Percentiles rank a stretch among this genome's conserved stretches.
phyloP scores from a whole-genome alignment of 108 stramenopile genomes.

The Tribonema minus region DNA sequence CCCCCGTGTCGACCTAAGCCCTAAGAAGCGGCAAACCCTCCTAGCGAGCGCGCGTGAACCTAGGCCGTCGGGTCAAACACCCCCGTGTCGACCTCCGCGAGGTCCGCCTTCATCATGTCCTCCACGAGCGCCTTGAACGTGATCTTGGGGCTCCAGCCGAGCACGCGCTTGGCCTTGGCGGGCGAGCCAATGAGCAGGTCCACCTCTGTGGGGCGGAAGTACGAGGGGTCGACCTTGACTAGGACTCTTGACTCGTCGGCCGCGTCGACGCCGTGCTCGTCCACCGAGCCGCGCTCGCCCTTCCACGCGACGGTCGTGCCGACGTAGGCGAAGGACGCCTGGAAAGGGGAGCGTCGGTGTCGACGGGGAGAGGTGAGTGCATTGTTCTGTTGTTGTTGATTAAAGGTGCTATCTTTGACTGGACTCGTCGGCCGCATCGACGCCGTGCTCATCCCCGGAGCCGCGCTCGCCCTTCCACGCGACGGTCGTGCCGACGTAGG shows the following conservation, averaged over 20 bases:
- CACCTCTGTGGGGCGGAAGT: constrained; percentile 99
- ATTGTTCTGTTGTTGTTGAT: no score
- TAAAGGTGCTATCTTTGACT: no score
- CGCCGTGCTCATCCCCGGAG: constrained; percentile 88
- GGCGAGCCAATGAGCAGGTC: constrained; percentile 75
- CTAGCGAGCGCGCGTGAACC: neutral
- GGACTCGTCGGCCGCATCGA: constrained; percentile 70
- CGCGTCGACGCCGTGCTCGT: constrained; percentile 84
- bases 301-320: constrained; percentile 80
- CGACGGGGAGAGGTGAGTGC: no score
- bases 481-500: constrained; percentile 70
- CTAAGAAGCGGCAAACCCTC: no score
- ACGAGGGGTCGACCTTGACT: constrained; percentile 86
- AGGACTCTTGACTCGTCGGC: constrained; percentile 72
- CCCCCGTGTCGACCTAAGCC: no score
- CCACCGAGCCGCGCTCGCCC: constrained; percentile 76
- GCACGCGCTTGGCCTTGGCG: constrained; percentile 80
- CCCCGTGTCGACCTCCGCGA: constrained; percentile 73
- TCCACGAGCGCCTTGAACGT: constrained; percentile 76
- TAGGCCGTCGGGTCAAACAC: no score
- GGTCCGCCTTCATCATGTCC: constrained; percentile 91
- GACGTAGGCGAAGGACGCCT: constrained; percentile 57
- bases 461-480: constrained; percentile 84
- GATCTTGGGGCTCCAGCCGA: constrained; percentile 82
- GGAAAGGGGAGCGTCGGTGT: no score